Conservation (phyloP, 2,329 filamentous ascomycete species). For the Teratosphaeria zuluensis region DNA sequence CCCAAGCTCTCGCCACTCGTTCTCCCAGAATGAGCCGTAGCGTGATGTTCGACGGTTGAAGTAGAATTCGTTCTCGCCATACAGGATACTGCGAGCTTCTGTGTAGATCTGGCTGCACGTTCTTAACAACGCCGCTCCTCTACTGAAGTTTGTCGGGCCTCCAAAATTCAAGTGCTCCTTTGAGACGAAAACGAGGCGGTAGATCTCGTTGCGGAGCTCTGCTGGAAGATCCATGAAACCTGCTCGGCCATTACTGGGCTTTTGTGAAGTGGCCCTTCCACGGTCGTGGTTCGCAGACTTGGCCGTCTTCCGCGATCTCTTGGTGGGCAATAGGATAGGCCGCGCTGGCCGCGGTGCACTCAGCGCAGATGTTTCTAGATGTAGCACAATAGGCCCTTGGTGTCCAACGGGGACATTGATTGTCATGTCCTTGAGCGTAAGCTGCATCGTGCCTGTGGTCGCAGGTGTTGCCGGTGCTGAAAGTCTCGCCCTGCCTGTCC, state of each 20-base stretch:
- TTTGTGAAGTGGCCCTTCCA: not conserved
- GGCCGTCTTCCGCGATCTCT: not conserved
- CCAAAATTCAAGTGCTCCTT: slow-evolving; percentile 27
- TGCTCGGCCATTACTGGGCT: not conserved
- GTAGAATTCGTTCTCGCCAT: slow-evolving; percentile 40
- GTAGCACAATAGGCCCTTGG: slow-evolving; percentile 35
- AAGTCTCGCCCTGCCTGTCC: not conserved
- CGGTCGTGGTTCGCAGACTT: not conserved
- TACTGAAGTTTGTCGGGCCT: slow-evolving; percentile 27
- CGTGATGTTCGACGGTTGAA: slow-evolving; percentile 31
- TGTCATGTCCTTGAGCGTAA: slow-evolving; percentile 29
- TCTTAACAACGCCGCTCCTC: slow-evolving; percentile 36
- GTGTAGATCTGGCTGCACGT: slow-evolving; percentile 35
- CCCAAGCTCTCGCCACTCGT: slow-evolving; percentile 36
- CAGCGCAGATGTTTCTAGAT: slow-evolving; percentile 23
- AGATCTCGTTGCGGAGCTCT: slow-evolving; percentile 41
- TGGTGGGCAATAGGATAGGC: not conserved
- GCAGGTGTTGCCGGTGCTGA: slow-evolving; percentile 12
- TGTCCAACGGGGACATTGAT: slow-evolving; percentile 38
- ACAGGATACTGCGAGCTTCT: slow-evolving; percentile 40
- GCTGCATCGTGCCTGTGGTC: not conserved
- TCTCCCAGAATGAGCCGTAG: slow-evolving; percentile 31
- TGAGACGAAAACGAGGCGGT: slow-evolving; percentile 33
- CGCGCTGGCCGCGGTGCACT: not conserved
- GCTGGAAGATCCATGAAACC: slow-evolving; percentile 30